Conservation (phyloP, 2,329 filamentous ascomycete genomes). For the Lachnellula hyalina region DNA sequence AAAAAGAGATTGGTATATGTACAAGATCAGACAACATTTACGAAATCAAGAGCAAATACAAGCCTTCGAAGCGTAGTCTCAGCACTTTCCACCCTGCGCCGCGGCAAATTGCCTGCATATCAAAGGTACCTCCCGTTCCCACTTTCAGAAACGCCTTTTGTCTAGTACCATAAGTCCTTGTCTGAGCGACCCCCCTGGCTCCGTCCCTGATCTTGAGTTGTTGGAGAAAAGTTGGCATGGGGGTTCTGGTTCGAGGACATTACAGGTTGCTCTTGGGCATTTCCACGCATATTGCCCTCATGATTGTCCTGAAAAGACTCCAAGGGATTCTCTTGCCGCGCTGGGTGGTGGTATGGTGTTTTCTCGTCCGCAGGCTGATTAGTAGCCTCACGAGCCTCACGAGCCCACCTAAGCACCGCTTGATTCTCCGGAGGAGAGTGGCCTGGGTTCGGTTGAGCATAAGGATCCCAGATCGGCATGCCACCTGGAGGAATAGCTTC, state of each 20-base stretch:
- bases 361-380: slow-evolving; percentile 10
- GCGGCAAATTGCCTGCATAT: not conserved
- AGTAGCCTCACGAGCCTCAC: slow-evolving; percentile 7
- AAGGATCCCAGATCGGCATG: slow-evolving; percentile 54
- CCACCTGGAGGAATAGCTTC: slow-evolving; percentile 57
- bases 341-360: slow-evolving; percentile 12
- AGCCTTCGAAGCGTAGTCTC: not conserved
- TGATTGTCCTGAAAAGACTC: not conserved
- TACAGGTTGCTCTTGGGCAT: not conserved
- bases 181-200: not conserved
- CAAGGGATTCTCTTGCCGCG: slow-evolving; percentile 11
- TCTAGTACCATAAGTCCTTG: slow-evolving; percentile 7
- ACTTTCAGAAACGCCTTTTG: not conserved
- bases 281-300: not conserved
- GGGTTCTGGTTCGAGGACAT: not conserved
- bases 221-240: not conserved
- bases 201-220: not conserved
- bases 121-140: not conserved
- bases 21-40: too few species aligned
- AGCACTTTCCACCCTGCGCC: not conserved
- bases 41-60: not conserved
- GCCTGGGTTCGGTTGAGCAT: slow-evolving; percentile 27
- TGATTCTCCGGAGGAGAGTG: slow-evolving; percentile 37
- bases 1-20: too few species aligned
- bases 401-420: slow-evolving; percentile 19